Conservation (phyloP, 805 yeast species). For the Metschnikowia henanensis region DNA sequence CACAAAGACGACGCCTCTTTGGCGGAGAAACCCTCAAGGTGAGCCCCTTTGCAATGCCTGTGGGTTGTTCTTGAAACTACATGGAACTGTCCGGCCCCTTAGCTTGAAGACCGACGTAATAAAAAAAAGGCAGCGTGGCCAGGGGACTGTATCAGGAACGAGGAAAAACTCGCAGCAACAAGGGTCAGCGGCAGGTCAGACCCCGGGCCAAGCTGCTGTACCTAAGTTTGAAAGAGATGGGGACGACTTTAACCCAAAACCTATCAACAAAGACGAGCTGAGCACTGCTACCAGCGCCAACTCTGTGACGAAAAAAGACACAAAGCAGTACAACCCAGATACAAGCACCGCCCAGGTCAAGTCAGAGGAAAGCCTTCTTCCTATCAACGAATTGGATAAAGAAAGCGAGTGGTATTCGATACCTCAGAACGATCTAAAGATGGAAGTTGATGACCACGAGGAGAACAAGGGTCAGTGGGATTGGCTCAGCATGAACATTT, state of each 20-base stretch:
- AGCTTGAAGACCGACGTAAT: constrained; percentile 91
- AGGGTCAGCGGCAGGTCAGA: background rate
- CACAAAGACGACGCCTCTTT: constrained; percentile 89
- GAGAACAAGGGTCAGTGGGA: constrained; percentile 38
- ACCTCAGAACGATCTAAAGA: constrained; percentile 15
- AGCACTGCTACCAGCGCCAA: background rate
- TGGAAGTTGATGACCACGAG: constrained; percentile 12
- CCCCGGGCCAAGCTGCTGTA: background rate
- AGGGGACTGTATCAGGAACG: constrained; percentile 10
- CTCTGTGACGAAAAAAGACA: background rate
- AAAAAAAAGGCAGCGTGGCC: constrained; percentile 78
- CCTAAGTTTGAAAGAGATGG: constrained; percentile 36
- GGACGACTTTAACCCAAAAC: constrained; percentile 50
- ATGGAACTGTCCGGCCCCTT: constrained; percentile 93
- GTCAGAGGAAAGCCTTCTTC: constrained; percentile 10
- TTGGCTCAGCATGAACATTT: constrained; percentile 47
- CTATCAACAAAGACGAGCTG: constrained; percentile 23
- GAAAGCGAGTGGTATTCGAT: constrained; percentile 21
- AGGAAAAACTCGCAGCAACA: constrained; percentile 11
- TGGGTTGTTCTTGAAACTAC: constrained; percentile 55
- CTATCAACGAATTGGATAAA: constrained; percentile 13
- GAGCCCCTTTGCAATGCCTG: constrained; percentile 89
- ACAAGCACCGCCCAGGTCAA: background rate
- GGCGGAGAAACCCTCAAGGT: constrained; percentile 94
- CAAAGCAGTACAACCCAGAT: background rate